A percentile compares a stretch with the other conserved stretches of the same genome.
These are phyloP conservation scores for Pseudopithomyces maydicus DNA, from an alignment of 2,329 filamentous ascomycete species.

Conservation along the genomic window DNA sequence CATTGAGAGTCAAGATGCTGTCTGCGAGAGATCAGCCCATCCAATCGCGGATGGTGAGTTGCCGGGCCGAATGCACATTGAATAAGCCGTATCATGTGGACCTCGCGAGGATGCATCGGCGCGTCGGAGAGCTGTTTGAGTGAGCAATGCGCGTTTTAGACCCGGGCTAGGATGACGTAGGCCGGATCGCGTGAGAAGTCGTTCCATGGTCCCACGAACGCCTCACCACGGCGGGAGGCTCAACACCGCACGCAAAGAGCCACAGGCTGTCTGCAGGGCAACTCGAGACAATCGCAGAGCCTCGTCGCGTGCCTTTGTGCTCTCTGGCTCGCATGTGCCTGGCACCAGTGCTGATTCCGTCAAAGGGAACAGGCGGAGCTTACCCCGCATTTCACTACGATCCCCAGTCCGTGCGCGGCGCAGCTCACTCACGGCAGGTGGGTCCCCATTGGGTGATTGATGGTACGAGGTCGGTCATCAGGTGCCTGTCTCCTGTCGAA, in stretches of 20 bases:
- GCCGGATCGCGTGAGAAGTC: not conserved
- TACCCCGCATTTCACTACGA: slow-evolving; percentile 31
- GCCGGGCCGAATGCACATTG: not conserved
- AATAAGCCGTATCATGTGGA: slow-evolving; percentile 5
- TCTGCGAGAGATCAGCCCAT: not conserved
- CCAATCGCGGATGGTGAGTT: not conserved
- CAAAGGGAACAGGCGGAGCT: slow-evolving; percentile 22
- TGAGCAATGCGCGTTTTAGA: not conserved
- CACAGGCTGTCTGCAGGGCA: slow-evolving; percentile 3
- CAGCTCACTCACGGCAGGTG: slow-evolving; percentile 15
- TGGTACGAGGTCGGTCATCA: slow-evolving; percentile 40
- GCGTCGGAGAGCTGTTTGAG: not conserved
- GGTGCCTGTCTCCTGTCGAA: slow-evolving; percentile 36
- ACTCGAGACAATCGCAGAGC: not conserved
- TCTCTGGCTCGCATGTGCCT: not conserved
- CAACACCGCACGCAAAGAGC: not conserved
- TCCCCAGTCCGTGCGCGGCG: slow-evolving; percentile 23
- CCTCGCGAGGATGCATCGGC: not conserved
- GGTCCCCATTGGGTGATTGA: slow-evolving; percentile 22
- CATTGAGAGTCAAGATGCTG: too few species aligned
- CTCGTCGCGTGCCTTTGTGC: not conserved
- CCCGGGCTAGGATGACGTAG: slow-evolving; percentile 7
- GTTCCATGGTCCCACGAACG: not conserved
- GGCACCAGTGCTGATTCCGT: not conserved
- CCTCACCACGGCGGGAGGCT: not conserved